Evolutionary conservation across 345 rosid genomes (phyloP), one percentile per base, ranked within the genome.

Genomic region (Salix koriyanagi): DNA sequence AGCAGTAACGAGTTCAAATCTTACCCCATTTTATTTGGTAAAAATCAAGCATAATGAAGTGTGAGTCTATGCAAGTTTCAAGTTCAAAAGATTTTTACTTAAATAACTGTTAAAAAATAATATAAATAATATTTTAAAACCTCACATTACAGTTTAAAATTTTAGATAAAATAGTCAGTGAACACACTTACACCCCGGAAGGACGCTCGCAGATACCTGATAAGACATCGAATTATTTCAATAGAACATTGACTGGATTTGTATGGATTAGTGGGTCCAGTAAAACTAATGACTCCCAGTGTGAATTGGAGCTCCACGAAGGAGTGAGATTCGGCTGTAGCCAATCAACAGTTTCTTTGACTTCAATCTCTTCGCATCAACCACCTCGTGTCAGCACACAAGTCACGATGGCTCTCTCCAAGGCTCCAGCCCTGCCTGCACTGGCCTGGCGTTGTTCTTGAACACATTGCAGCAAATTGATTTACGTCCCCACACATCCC

Each of bases 81-180:
- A 34, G 5, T 34, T 0, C 0, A 34, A 34, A 34, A 0, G 0
- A 0, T 34, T 0, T 34, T 34, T 34, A 34, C 5, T 34, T 4
- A 4, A 34, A 32, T 0, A 32, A 32, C 0, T 3, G 0, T 32
- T 30, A 4, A 4, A 34, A 34, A 4, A 34, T 34, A 34, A 34
- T 4, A 34, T 4, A 34, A 34, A 34, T 32, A 0, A 32, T 32
- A 32, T 32, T 32, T 0, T 32, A 32, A 3, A 32, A 32, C 0
- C 5, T 32, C 34, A 32, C 0, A 3, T 32, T 0, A 32, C 34
- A 4, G 0, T 0, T 32, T 32, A 32, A 32, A 32, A 3, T 32
- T 32, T 32, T 32, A 32, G 0, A 34, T 34, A 34, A 34, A 34
- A 34, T 34, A 34, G 0, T 4, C 4, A 32, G 0, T 0, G 0